These are phyloP conservation scores for Erythrobasidium yunnanense DNA, from an alignment of 768 basidiomycete species.

Conservation along the genomic window DNA sequence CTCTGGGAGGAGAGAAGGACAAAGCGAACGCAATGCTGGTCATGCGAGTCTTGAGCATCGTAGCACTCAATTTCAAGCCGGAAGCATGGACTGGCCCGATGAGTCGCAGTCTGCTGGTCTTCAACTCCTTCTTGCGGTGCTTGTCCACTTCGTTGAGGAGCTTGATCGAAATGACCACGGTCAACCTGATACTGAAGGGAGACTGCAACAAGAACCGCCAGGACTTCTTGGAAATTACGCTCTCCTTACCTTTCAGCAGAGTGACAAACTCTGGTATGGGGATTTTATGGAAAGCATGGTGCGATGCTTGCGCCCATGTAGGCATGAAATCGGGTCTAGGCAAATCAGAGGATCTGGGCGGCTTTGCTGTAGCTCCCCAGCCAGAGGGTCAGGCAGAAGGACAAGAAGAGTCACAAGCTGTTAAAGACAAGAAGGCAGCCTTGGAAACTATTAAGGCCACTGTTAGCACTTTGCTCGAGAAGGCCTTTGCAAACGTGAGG, in stretches of 20 bases:
- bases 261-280: conserved; percentile 98
- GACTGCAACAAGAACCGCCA: conserved; percentile 80
- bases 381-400: conserved; percentile 57
- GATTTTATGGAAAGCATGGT: conserved; percentile 74
- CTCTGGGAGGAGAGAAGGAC: conserved; percentile 54
- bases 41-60: conserved; percentile 90
- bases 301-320: conserved; percentile 34
- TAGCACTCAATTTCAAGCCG: conserved; percentile 86
- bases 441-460: conserved; percentile 68
- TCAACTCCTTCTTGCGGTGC: conserved; percentile 93
- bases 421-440: conserved; percentile 45
- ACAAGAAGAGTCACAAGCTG: neutral
- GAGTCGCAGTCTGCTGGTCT: conserved; percentile 89
- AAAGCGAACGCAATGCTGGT: conserved; percentile 88
- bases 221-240: conserved; percentile 79
- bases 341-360: conserved; percentile 12
- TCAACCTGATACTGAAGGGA: conserved; percentile 83
- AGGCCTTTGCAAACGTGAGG: conserved; percentile 80
- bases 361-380: conserved; percentile 78
- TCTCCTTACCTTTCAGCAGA: conserved; percentile 84
- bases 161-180: conserved; percentile 74
- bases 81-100: conserved; percentile 92
- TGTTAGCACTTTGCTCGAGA: conserved; percentile 72
- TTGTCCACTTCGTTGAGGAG: conserved; percentile 80
- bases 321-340: conserved; percentile 28